Conservation (phyloP, 345 rosid species). For the Draba incana region DNA sequence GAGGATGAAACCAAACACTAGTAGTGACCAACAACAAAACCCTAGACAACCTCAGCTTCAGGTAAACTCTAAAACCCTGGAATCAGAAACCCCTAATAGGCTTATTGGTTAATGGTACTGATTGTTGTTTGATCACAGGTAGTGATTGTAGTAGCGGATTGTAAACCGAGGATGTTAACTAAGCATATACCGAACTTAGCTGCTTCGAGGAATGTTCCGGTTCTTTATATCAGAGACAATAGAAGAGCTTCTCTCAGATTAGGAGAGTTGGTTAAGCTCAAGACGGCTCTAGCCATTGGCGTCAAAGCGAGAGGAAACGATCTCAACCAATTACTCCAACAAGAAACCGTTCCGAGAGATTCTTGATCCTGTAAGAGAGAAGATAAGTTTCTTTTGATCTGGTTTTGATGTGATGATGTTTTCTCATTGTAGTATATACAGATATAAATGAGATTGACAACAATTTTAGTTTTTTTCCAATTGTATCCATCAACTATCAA, state of each 20-base stretch:
- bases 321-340: constrained; percentile 50
- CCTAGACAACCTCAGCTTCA: constrained; percentile 54
- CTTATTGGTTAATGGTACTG: not conserved
- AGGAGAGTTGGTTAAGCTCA: constrained; percentile 71
- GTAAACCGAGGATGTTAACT: constrained; percentile 74
- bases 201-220: constrained; percentile 61
- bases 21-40: constrained; percentile 11
- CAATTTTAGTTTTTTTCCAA: not conserved
- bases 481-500: not conserved
- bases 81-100: too few species aligned
- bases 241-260: constrained; percentile 65
- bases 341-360: constrained; percentile 42
- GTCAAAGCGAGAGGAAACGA: constrained; percentile 60
- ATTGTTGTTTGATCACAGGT: constrained; percentile 43
- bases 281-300: constrained; percentile 69
- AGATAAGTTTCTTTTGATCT: constrained; percentile 6
- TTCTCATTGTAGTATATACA: constrained; percentile 37
- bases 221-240: constrained; percentile 56
- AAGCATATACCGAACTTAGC: constrained; percentile 71
- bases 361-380: constrained; percentile 17
- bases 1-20: constrained; percentile 50
- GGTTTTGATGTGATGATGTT: constrained; percentile 6
- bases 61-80: constrained; percentile 44
- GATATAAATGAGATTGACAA: constrained; percentile 30
- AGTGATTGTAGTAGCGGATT: constrained; percentile 63